phyloP scores from a whole-genome alignment of 208 protist species.

The Trypanosoma theileri region DNA sequence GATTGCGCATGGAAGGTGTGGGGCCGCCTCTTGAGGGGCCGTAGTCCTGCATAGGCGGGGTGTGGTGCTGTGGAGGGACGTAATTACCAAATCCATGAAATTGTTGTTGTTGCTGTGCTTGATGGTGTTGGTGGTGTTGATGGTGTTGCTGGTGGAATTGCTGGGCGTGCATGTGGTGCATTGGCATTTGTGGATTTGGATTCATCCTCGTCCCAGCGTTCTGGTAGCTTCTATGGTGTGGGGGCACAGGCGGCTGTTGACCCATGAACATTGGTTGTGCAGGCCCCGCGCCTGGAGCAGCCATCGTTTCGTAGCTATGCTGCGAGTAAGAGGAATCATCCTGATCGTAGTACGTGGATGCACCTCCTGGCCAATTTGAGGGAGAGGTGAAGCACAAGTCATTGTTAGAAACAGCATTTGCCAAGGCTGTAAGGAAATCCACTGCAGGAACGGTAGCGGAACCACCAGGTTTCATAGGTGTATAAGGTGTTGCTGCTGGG shows the following conservation, averaged over 20 bases:
- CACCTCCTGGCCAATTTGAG: constrained; percentile 63
- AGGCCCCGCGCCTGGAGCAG: constrained; percentile 14
- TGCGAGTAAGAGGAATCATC: constrained; percentile 71
- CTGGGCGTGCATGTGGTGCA: constrained; percentile 28
- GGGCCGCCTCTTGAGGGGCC: constrained; percentile 9
- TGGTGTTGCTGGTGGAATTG: constrained; percentile 33
- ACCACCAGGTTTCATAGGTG: constrained; percentile 38
- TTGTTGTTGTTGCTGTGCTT: constrained; percentile 27
- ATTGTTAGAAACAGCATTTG: constrained; percentile 45
- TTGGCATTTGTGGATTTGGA: constrained; percentile 18
- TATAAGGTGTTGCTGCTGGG: constrained; percentile 43
- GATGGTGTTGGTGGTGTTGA: constrained; percentile 34
- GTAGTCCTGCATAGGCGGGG: constrained; percentile 29
- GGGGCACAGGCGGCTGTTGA: constrained; percentile 33
- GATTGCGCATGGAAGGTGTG: not conserved
- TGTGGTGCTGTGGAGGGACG: constrained; percentile 13
- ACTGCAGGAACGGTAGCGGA: constrained; percentile 44
- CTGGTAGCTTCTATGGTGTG: constrained; percentile 25
- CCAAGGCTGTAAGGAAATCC: constrained; percentile 59
- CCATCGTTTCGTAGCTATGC: constrained; percentile 23
- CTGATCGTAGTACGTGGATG: constrained; percentile 52
- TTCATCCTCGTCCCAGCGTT: constrained; percentile 4
- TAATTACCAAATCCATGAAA: constrained; percentile 1
- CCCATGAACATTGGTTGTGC: constrained; percentile 28
- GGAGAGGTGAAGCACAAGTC: constrained; percentile 46